Percentiles rank a stretch among this genome's conserved stretches.
phyloP scores from a whole-genome alignment of 805 yeast species.

The Saccharomycopsis fibuligera region DNA sequence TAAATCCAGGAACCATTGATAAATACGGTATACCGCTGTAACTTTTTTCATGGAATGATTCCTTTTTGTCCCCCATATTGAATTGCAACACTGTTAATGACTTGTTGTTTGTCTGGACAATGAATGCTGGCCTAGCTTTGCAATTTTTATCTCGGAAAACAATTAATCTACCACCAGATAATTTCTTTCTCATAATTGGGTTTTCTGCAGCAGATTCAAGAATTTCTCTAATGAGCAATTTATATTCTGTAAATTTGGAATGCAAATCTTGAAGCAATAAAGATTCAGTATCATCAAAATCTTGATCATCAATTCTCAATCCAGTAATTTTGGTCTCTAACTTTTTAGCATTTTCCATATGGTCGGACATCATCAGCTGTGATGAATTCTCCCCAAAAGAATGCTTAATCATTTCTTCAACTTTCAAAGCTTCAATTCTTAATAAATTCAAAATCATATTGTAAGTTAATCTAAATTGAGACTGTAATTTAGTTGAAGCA shows the following conservation, averaged over 20 bases:
- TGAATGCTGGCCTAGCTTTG: slow-evolving; percentile 44
- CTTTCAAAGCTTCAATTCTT: slow-evolving; percentile 88
- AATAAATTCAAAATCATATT: slow-evolving; percentile 89
- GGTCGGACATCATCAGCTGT: slow-evolving; percentile 81
- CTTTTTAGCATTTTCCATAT: slow-evolving; percentile 57
- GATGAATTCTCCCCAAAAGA: slow-evolving; percentile 89
- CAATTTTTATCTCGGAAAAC: slow-evolving; percentile 46
- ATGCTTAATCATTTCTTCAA: slow-evolving; percentile 97
- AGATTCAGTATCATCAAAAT: slow-evolving; percentile 5
- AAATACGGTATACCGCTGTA: slow-evolving; percentile 27
- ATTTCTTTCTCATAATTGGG: slow-evolving; percentile 40
- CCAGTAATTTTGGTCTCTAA: slow-evolving; percentile 41
- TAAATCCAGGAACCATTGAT: slow-evolving; percentile 26
- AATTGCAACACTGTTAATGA: slow-evolving; percentile 38
- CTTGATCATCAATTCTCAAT: slow-evolving; percentile 27
- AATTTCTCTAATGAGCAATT: slow-evolving; percentile 38
- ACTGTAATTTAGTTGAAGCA: slow-evolving; percentile 78
- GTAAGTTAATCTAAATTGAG: slow-evolving; percentile 91
- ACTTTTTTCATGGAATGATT: slow-evolving; percentile 22
- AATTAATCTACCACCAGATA: slow-evolving; percentile 51
- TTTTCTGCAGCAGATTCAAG: slow-evolving; percentile 42
- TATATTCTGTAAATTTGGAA: slow-evolving; percentile 40
- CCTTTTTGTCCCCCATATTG: slow-evolving; percentile 35
- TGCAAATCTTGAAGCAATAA: slow-evolving; percentile 41
- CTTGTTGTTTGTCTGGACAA: slow-evolving; percentile 38